Percentiles rank a stretch among this genome's conserved stretches.
These are phyloP conservation scores for Russula sp. DNA, from an alignment of 768 basidiomycete genomes.

Conservation along the genomic window DNA sequence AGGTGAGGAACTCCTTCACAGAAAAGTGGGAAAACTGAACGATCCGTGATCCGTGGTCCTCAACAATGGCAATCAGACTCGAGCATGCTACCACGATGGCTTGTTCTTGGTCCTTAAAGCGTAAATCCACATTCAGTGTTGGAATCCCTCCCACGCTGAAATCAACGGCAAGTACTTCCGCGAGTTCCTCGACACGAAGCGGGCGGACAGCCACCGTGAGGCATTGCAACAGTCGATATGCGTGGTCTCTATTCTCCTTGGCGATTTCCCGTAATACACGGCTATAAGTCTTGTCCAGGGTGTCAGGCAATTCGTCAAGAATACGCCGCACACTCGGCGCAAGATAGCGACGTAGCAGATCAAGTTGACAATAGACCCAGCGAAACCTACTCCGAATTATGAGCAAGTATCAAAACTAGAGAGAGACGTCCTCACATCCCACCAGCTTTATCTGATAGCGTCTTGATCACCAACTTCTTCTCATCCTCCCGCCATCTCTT, in stretches of 20 bases:
- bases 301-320: neutral
- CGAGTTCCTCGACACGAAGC: neutral
- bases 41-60: neutral
- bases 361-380: slow-evolving; percentile 6
- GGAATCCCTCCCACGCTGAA: neutral
- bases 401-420: neutral
- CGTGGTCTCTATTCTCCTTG: neutral
- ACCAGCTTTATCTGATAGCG: neutral
- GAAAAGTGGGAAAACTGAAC: slow-evolving; percentile 8
- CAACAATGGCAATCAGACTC: neutral
- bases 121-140: neutral
- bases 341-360: neutral
- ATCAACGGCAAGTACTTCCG: neutral
- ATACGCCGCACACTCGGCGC: neutral
- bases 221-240: neutral
- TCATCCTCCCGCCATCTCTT: neutral
- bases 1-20: slow-evolving; percentile 3
- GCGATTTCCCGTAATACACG: neutral
- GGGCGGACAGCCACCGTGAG: neutral
- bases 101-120: neutral
- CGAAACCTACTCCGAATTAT: neutral
- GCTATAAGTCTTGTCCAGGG: neutral
- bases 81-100: neutral
- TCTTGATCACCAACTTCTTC: neutral
- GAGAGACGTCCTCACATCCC: slow-evolving; percentile 1